Evolutionary conservation across 345 rosid species (phyloP).

Genomic region (Euphorbia pulcherrima): DNA sequence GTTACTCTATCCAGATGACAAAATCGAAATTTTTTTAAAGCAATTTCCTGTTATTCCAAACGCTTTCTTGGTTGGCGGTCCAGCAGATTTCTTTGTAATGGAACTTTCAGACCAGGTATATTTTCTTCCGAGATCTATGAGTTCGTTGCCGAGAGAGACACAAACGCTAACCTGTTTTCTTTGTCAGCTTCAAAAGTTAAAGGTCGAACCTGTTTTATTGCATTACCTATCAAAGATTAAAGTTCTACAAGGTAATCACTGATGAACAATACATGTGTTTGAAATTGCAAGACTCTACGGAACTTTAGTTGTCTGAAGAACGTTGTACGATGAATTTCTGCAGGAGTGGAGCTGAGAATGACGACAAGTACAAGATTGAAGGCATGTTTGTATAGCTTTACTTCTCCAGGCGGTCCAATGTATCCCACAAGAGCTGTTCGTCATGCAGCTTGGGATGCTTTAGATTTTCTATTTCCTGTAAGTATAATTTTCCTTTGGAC

Average conservation of each 20-base stretch:
- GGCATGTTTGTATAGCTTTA: slow-evolving; percentile 90
- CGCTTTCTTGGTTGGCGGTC: slow-evolving; percentile 82
- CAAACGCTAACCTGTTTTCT: slow-evolving; percentile 1
- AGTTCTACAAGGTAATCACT: slow-evolving; percentile 64
- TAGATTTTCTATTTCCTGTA: slow-evolving; percentile 90
- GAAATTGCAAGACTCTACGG: background rate
- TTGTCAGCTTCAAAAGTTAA: slow-evolving; percentile 81
- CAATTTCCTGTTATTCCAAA: slow-evolving; percentile 71
- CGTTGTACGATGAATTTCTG: slow-evolving; percentile 15
- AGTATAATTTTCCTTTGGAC: slow-evolving; percentile 30
- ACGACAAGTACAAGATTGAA: slow-evolving; percentile 88
- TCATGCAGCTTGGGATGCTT: slow-evolving; percentile 96
- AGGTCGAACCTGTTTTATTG: slow-evolving; percentile 94
- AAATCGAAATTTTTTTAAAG: slow-evolving; percentile 66
- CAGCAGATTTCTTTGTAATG: slow-evolving; percentile 83
- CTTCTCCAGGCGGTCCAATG: slow-evolving; percentile 98
- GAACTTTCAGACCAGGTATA: slow-evolving; percentile 93
- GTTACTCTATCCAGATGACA: slow-evolving; percentile 57
- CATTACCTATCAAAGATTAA: slow-evolving; percentile 81
- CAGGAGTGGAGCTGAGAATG: slow-evolving; percentile 95
- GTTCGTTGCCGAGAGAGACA: background rate
- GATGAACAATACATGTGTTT: background rate
- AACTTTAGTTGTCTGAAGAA: background rate
- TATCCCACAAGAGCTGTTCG: slow-evolving; percentile 99
- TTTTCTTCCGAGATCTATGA: background rate